Conservation (phyloP, 495 filamentous ascomycete species). For the Penicillium mononematosum region DNA sequence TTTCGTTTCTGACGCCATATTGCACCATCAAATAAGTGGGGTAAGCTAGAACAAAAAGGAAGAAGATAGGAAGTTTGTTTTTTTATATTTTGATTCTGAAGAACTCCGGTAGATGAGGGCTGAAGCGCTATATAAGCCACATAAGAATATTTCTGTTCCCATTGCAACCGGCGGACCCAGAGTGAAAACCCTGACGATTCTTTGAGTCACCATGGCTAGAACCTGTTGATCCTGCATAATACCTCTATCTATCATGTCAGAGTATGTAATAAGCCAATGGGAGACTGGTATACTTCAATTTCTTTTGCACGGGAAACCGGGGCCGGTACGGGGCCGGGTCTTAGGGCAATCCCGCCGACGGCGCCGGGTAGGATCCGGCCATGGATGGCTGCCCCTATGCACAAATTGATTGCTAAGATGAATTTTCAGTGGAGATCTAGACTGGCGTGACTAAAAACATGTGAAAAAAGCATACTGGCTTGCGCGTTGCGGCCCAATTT, state of each 20-base stretch:
- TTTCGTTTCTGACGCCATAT: constrained; percentile 11
- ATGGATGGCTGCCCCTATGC: constrained; percentile 17
- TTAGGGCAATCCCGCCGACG: constrained; percentile 21
- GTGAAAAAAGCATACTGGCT: constrained; percentile 14
- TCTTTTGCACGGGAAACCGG: constrained; percentile 21
- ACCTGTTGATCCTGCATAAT: constrained; percentile 14
- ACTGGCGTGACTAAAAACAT: constrained; percentile 6
- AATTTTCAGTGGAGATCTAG: not conserved
- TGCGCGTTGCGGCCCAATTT: constrained; percentile 23
- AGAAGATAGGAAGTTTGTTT: not conserved
- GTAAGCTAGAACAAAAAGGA: not conserved
- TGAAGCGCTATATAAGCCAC: constrained; percentile 17
- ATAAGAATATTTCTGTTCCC: not conserved
- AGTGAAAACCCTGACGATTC: constrained; percentile 5
- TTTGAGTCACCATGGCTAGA: constrained; percentile 26
- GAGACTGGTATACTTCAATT: constrained; percentile 20
- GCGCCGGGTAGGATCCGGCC: constrained; percentile 31
- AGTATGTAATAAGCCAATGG: constrained; percentile 21
- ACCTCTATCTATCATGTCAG: constrained; percentile 23
- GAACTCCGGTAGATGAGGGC: not conserved
- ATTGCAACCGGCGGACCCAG: constrained; percentile 18
- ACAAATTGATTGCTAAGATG: constrained; percentile 14
- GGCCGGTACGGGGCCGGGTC: constrained; percentile 31
- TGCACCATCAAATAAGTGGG: not conserved
- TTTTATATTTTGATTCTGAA: constrained; percentile 6